Evolutionary conservation across 2,329 filamentous ascomycete species (phyloP), one percentile per base, ranked within the genome.

Genomic region (Trichocomaceae sp.): DNA sequence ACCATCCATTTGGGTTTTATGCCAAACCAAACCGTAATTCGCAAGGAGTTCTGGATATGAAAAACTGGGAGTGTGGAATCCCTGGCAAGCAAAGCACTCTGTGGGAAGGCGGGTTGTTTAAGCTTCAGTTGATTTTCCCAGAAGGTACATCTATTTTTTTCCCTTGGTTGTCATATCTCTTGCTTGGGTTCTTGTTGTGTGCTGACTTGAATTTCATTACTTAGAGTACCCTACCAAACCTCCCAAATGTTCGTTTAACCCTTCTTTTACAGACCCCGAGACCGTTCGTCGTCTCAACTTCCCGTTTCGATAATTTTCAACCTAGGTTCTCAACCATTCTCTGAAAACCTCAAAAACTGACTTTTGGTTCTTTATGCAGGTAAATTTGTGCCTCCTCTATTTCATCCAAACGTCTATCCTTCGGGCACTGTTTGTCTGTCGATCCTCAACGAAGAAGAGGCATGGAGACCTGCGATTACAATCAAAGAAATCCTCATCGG

Each of bases 351-450:
- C 19, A 39, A 19, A 26, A 1, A 15, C 51, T 53, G n/a, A 53
- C 22, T 29, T 9, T 42, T 47, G 37, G 9, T 50, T 37, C 51
- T 29, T 26, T 47, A 13, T 51, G 46, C 63, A 96, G 91, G 91
- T 84, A 96, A 96, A 81, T 99, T 99, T 68, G 83, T 86, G 0
- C 93, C 93, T 12, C 92, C 93, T 20, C 83, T 99, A 41, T 99
- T 99, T 77, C 93, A 99, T 68, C 93, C 93, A 0, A 99, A 99
- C 71, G 93, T 99, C 62, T 99, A 99, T 70, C 93, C 93, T 0
- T 97, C 92, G 0, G 95, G 93, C 62, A 99, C 93, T 47, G 93
- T 99, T 59, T 99, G 93, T 69, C 81, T 99, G 20, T 96, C 90
- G 26, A 99, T 99, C 62, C 76, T 99, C 61, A 99, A 97, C 75